phyloP scores from a whole-genome alignment of 2,329 filamentous ascomycete species.

The Fusarium devonianum region DNA sequence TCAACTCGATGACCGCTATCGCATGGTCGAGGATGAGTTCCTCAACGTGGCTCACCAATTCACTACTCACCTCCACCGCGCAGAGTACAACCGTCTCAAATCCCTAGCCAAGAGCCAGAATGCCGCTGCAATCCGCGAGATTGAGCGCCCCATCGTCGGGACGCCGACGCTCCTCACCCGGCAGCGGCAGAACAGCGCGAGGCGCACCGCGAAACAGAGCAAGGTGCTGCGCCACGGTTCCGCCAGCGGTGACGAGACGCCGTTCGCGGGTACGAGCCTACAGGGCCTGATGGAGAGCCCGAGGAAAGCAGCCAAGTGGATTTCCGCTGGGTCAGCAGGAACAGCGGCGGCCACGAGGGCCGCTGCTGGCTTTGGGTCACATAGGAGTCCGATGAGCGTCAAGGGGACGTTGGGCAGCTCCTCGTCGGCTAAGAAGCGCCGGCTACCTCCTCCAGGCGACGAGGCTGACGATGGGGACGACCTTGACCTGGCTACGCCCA shows the following conservation, averaged over 20 bases:
- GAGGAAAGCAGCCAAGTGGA: slow-evolving; percentile 42
- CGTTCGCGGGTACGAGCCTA: slow-evolving; percentile 47
- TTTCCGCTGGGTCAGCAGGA: slow-evolving; percentile 35
- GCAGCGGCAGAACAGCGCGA: slow-evolving; percentile 31
- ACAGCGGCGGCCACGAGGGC: slow-evolving; percentile 38
- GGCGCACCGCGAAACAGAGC: slow-evolving; percentile 39
- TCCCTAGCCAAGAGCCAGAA: slow-evolving; percentile 62
- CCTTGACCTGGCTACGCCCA: slow-evolving; percentile 27
- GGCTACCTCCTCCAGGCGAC: slow-evolving; percentile 13
- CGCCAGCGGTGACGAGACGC: slow-evolving; percentile 13
- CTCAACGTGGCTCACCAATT: slow-evolving; percentile 71
- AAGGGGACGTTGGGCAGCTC: neutral
- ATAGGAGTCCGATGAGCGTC: slow-evolving; percentile 24
- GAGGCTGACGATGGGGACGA: slow-evolving; percentile 27
- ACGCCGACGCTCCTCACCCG: slow-evolving; percentile 41
- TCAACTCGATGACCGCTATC: slow-evolving; percentile 74
- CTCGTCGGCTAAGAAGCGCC: slow-evolving; percentile 26
- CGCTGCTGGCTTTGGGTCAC: slow-evolving; percentile 40
- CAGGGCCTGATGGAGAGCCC: slow-evolving; percentile 55
- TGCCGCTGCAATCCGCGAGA: slow-evolving; percentile 57
- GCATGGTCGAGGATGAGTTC: slow-evolving; percentile 88
- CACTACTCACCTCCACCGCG: slow-evolving; percentile 78
- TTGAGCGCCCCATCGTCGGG: slow-evolving; percentile 60
- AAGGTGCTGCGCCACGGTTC: slow-evolving; percentile 19
- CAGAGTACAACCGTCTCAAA: slow-evolving; percentile 76